Percentiles rank a stretch among this genome's conserved stretches.
Evolutionary conservation across 352 stramenopile species (phyloP).

Genomic region (Pythium volutum): DNA sequence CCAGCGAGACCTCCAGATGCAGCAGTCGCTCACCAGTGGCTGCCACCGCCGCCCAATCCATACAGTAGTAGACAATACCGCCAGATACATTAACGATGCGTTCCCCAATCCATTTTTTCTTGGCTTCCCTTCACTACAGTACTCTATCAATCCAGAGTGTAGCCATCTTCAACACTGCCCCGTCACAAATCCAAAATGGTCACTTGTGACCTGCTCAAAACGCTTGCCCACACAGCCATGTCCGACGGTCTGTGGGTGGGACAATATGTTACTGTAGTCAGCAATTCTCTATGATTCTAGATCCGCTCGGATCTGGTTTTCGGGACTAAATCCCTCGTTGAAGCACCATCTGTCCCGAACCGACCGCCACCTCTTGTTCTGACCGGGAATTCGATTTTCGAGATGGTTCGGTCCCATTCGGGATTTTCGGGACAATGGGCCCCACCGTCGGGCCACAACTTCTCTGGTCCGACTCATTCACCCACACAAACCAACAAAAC

Average conservation of each 20-base stretch:
- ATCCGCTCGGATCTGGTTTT: not conserved
- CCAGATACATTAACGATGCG: conserved; percentile 6
- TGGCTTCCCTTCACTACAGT: too few relatives aligned
- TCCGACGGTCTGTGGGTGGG: not conserved
- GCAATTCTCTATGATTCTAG: conserved; percentile 24
- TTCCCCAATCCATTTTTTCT: not conserved
- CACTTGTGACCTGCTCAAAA: conserved; percentile 4
- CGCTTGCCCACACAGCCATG: not conserved
- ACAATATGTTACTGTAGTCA: conserved; percentile 4
- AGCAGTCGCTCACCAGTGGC: not conserved
- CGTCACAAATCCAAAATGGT: conserved; percentile 1
- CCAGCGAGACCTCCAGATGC: too few relatives aligned
- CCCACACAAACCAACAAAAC: not conserved
- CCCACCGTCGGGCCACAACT: not conserved
- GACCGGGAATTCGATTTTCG: not conserved
- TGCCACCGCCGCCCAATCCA: not conserved
- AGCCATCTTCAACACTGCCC: conserved; percentile 7
- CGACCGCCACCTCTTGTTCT: conserved; percentile 9
- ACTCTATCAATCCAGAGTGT: not conserved
- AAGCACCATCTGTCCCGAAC: not conserved
- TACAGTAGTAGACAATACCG: conserved; percentile 12
- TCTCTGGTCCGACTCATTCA: not conserved
- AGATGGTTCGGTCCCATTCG: conserved; percentile 6
- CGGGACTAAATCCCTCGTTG: conserved; percentile 13
- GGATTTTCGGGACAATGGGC: conserved; percentile 8